These are phyloP conservation scores for Suillus subalutaceus DNA, from an alignment of 768 basidiomycete genomes.

Conservation along the genomic window DNA sequence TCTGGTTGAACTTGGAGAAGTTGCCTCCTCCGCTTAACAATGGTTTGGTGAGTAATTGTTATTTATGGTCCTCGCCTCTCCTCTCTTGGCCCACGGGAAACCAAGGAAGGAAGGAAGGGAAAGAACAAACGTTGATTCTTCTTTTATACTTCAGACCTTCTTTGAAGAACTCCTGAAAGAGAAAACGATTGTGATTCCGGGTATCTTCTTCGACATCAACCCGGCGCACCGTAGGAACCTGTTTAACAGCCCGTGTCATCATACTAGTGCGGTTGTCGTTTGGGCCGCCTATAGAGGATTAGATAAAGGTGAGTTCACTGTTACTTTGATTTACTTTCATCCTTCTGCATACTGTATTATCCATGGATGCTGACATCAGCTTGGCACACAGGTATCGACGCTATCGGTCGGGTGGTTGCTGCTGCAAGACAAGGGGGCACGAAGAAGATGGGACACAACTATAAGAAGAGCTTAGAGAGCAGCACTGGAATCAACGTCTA, in stretches of 20 bases:
- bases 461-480: slow-evolving; percentile 58
- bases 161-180: slow-evolving; percentile 94
- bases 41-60: slow-evolving; percentile 60
- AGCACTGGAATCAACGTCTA: slow-evolving; percentile 27
- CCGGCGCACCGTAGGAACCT: slow-evolving; percentile 85
- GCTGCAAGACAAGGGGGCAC: slow-evolving; percentile 67
- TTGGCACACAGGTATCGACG: slow-evolving; percentile 68
- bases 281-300: slow-evolving; percentile 80
- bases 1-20: slow-evolving; percentile 87
- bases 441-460: slow-evolving; percentile 69
- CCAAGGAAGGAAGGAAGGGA: not conserved
- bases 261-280: slow-evolving; percentile 90
- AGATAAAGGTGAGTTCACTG: slow-evolving; percentile 58
- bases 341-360: not conserved
- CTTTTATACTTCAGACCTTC: slow-evolving; percentile 61
- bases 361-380: slow-evolving; percentile 6
- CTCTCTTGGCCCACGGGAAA: not conserved
- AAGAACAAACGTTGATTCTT: slow-evolving; percentile 5
- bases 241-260: slow-evolving; percentile 88
- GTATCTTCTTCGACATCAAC: slow-evolving; percentile 85
- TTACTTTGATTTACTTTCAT: slow-evolving; percentile 1
- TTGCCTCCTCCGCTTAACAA: slow-evolving; percentile 85
- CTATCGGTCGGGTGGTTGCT: slow-evolving; percentile 78
- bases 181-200: slow-evolving; percentile 88
- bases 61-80: not conserved